Percentiles rank a stretch among this genome's conserved stretches.
phyloP scores from a whole-genome alignment of 148 eudicot genomes.

The Rhododendron griersonianum region DNA sequence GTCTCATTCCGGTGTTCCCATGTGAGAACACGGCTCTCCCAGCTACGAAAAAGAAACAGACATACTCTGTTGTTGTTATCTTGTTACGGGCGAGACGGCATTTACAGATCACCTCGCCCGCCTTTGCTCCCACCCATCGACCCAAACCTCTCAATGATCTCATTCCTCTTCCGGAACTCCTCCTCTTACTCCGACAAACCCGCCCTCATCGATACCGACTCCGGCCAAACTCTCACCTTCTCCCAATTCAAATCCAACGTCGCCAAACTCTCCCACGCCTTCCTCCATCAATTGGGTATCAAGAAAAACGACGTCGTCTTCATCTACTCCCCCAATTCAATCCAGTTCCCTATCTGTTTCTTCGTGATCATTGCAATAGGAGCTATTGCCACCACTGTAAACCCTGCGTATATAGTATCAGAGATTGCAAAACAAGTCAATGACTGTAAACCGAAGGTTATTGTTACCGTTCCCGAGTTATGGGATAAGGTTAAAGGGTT shows the following conservation, averaged over 20 bases:
- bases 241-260: conserved; percentile 46
- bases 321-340: conserved; percentile 60
- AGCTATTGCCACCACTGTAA: conserved; percentile 61
- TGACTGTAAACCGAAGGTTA: conserved; percentile 49
- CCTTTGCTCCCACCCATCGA: conserved; percentile 34
- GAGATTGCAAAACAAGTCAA: conserved; percentile 54
- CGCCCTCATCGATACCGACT: conserved; percentile 52
- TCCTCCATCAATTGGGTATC: conserved; percentile 38
- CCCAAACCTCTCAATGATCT: conserved; percentile 41
- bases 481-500: conserved; percentile 42
- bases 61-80: conserved; percentile 33
- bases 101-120: conserved; percentile 54
- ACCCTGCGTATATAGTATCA: conserved; percentile 45
- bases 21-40: too few relatives aligned
- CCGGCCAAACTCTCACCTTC: conserved; percentile 47
- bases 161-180: conserved; percentile 55
- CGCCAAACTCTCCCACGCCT: conserved; percentile 39
- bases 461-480: conserved; percentile 49
- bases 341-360: conserved; percentile 47
- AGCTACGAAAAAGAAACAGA: too few relatives aligned
- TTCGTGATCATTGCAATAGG: conserved; percentile 49
- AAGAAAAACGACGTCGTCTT: conserved; percentile 53
- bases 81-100: conserved; percentile 67
- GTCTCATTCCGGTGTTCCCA: conserved; percentile 33
- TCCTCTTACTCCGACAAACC: conserved; percentile 47